Conservation (phyloP, 805 yeast genomes). For the Saturnispora zaruensis region DNA sequence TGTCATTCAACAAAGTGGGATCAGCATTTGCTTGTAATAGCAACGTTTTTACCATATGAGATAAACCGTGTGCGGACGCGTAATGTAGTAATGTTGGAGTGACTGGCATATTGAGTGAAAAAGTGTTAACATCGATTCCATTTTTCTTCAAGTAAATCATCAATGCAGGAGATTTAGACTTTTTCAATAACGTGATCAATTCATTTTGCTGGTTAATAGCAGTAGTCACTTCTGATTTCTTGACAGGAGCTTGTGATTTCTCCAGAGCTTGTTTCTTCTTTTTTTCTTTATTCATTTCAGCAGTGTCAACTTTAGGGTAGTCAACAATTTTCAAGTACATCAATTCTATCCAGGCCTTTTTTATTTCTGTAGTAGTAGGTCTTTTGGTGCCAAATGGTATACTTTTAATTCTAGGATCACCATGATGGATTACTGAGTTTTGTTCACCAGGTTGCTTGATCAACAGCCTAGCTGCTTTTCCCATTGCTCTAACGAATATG, state of each 20-base stretch:
- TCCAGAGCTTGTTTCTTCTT: slow-evolving; percentile 27
- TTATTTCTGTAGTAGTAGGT: slow-evolving; percentile 75
- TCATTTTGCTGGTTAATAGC: slow-evolving; percentile 41
- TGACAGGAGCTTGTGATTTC: slow-evolving; percentile 15
- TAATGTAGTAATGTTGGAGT: slow-evolving; percentile 74
- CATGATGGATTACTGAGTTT: slow-evolving; percentile 40
- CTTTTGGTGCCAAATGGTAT: slow-evolving; percentile 88
- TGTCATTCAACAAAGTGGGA: slow-evolving; percentile 46
- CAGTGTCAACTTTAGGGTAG: slow-evolving; percentile 41
- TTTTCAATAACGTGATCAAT: slow-evolving; percentile 50
- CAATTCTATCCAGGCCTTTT: slow-evolving; percentile 75
- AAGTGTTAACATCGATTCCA: slow-evolving; percentile 36
- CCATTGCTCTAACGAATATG: slow-evolving; percentile 70
- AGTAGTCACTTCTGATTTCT: slow-evolving; percentile 1
- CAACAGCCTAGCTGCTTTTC: slow-evolving; percentile 42
- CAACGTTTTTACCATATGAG: slow-evolving; percentile 58
- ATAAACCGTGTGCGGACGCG: slow-evolving; percentile 60
- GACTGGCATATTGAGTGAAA: slow-evolving; percentile 45
- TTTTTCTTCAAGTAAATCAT: slow-evolving; percentile 53
- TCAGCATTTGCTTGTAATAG: slow-evolving; percentile 60
- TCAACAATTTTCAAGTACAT: slow-evolving; percentile 48
- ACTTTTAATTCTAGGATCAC: slow-evolving; percentile 54
- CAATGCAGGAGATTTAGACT: slow-evolving; percentile 70
- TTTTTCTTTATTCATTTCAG: slow-evolving; percentile 21
- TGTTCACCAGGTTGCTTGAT: slow-evolving; percentile 25